Base-by-base conservation (phyloP, 306 rosid species). In the Argentina anserina region DNA sequence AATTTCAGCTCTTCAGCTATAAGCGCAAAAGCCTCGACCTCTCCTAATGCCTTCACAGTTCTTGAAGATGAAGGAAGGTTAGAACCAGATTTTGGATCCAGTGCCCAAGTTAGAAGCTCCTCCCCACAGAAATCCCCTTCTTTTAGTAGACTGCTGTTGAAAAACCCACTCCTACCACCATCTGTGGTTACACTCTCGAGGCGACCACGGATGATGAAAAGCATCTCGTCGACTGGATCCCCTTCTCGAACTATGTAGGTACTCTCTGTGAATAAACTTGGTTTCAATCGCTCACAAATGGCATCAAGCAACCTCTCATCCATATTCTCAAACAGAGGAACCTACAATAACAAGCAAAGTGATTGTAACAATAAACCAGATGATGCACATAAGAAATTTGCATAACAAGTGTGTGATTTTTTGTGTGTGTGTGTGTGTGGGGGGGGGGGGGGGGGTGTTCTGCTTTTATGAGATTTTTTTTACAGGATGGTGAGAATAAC, bases 161-260 rank as follows among this genome's bases (percentile, higher is more conserved):
- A 94, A 78, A 94, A 94, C 25, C 98, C 98, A 72, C 96, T 91
- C 69, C 98, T 82, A 56, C 98, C 98, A 40, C 98, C 98, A 83
- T 94, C 97, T 0, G 98, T 94, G 70, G 98, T 94, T 64, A 86
- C 90, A 80, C 97, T 94, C 89, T 94, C 98, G 11, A 94, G 98
- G 72, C 95, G 98, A 33, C 98, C 98, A 8, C 97, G 97, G 52
- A 94, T 94, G 78, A 94, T 88, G 82, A 94, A 91, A 70, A 94
- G 96, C 98, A 94, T 94, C 85, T 94, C 97, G 39, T 94, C 98
- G 37, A 94, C 98, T 6, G 98, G 98, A 84, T 94, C 98, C 75
- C 98, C 98, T 77, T 94, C 98, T 55, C 96, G 84, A 31, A 91
- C 98, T 42, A 94, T 84, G 90, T 80, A 94, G 53, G 97, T 91